Evolutionary conservation across 2,329 filamentous ascomycete species (phyloP).

Genomic region (Paraphaeosphaeria minitans): DNA sequence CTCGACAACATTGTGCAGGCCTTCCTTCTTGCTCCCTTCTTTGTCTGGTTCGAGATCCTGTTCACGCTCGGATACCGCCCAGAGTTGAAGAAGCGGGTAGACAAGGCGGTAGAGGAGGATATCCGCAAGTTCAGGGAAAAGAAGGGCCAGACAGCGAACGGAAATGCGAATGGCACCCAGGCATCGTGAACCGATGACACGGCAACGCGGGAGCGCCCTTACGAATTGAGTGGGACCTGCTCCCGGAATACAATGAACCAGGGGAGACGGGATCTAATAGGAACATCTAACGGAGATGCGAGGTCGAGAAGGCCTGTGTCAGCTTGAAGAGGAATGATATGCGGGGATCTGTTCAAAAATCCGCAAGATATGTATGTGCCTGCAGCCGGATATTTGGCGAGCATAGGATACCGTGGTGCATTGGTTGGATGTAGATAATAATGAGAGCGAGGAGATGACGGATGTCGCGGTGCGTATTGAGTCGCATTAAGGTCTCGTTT

Average conservation of each 20-base stretch:
- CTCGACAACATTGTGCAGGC: constrained; percentile 92
- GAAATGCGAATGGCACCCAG: constrained; percentile 31
- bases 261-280: neutral
- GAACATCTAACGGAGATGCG: neutral
- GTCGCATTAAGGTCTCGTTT: neutral
- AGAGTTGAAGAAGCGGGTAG: constrained; percentile 80
- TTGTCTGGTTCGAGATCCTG: constrained; percentile 94
- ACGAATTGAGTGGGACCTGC: neutral
- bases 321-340: neutral
- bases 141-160: constrained; percentile 54
- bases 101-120: constrained; percentile 75
- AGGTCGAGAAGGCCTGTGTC: neutral
- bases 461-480: neutral
- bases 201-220: neutral
- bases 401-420: neutral
- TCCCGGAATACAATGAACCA: neutral
- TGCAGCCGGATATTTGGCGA: neutral
- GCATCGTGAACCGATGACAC: constrained; percentile 9
- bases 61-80: constrained; percentile 90
- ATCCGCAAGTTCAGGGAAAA: constrained; percentile 71
- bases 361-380: neutral
- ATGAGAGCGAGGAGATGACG: neutral
- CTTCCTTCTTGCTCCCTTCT: constrained; percentile 89
- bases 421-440: constrained; percentile 1
- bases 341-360: neutral